These are phyloP conservation scores for Dacryopinax primogenitus DNA, from an alignment of 768 basidiomycete genomes.

Conservation along the genomic window DNA sequence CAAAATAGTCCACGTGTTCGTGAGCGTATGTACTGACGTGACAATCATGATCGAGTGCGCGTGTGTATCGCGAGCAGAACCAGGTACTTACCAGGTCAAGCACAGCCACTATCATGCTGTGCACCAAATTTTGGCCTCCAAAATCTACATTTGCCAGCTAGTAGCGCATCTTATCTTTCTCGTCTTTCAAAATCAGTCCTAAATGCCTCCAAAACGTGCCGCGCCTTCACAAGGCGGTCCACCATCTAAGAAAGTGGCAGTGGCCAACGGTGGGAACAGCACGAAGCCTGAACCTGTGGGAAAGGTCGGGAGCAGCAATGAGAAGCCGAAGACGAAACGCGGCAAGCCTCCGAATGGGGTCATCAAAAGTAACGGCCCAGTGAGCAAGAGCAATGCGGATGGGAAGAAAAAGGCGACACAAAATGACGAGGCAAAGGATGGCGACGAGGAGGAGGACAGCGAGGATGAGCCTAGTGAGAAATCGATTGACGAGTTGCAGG, in stretches of 20 bases:
- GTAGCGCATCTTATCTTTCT: background rate
- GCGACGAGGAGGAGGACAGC: conserved; percentile 4
- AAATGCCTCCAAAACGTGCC: conserved; percentile 2
- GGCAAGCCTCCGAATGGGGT: background rate
- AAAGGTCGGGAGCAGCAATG: background rate
- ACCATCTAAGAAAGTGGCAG: conserved; percentile 9
- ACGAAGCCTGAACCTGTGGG: background rate
- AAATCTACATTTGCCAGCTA: background rate
- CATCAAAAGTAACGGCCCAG: conserved; percentile 7
- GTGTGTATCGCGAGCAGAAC: background rate
- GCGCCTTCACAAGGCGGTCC: conserved; percentile 4
- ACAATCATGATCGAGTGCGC: background rate
- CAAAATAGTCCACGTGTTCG: too few species aligned
- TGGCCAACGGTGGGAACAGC: background rate
- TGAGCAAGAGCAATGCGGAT: too few species aligned
- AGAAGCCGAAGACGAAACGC: background rate
- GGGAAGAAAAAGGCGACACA: conserved; percentile 40
- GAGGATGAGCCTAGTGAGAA: conserved; percentile 11
- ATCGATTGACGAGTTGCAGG: conserved; percentile 19
- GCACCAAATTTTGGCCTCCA: background rate
- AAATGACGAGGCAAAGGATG: conserved; percentile 14
- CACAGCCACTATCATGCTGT: conserved; percentile 1
- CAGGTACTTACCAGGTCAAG: background rate
- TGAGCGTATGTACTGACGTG: too few species aligned
- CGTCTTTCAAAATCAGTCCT: background rate